Base-by-base conservation (phyloP, 2,329 filamentous ascomycete species). In the Spiromastix sp. region DNA sequence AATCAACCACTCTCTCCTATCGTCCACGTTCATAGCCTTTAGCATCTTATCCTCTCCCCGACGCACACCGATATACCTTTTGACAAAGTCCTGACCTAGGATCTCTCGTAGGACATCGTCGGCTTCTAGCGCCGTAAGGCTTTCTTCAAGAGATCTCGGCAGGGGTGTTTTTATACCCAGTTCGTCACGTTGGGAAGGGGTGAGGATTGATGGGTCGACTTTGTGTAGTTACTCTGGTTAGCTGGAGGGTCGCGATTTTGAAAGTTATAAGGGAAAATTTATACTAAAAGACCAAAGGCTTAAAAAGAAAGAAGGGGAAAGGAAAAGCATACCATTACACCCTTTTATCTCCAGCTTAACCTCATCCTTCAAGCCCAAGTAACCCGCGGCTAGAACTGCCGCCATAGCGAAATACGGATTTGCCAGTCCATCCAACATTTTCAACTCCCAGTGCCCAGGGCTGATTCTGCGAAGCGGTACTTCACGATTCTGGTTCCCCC, bases 401-500 rank as follows among this genome's bases (percentile, higher is more conserved):
- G 43, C 42, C 10, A 52, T 31, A 2, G 42, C 45, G 7, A 51
- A 25, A 30, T 53, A 53, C 4, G 49, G 51, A 32, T 53, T 54
- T 7, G 50, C 45, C 30, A 51, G 30, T 4, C 50, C 51, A 35
- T 50, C 48, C 36, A 49, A 37, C 4, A 48, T 33, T 33, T 51
- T 54, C 7, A 52, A 18, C 32, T 52, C 50, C 28, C 50, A 52
- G 5, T 46, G 39, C 10, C 49, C 46, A 0, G 27, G 6, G n/a
- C 27, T 27, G 11, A 52, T 43, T 9, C 44, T 43, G 2, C 50
- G 48, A 7, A 55, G 36, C 5, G 48, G 37, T 2, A 42, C 43
- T 30, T 51, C 49, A 13, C 48, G 48, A 29, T 52, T 54, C 58
- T 91, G 78, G 4, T 76, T 81, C 9, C 85, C 85, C 84, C 83